Conservation (phyloP, 495 filamentous ascomycete genomes). For the Evernia prunastri region DNA sequence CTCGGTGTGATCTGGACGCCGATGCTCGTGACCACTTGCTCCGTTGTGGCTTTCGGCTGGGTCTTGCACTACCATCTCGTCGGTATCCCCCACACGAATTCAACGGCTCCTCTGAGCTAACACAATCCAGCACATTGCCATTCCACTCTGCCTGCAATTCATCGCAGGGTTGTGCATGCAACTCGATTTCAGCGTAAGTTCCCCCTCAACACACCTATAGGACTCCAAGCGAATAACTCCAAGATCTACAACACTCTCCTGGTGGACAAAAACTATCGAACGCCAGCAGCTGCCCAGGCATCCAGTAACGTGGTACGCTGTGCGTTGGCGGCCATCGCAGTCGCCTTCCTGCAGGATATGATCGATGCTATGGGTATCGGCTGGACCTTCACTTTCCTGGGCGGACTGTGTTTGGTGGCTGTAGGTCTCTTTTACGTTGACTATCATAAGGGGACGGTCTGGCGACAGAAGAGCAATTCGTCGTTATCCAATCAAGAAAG, state of each 20-base stretch:
- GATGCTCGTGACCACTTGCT: slow-evolving; percentile 38
- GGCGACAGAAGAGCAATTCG: slow-evolving; percentile 15
- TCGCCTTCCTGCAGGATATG: slow-evolving; percentile 24
- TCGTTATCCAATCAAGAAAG: neutral
- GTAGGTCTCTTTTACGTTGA: slow-evolving; percentile 22
- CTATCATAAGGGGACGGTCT: slow-evolving; percentile 20
- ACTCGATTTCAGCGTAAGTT: slow-evolving; percentile 27
- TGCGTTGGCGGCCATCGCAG: slow-evolving; percentile 25
- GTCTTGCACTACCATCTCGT: slow-evolving; percentile 20
- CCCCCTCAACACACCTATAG: neutral
- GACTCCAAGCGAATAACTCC: slow-evolving; percentile 6
- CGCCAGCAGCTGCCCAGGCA: slow-evolving; percentile 26
- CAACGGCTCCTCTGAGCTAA: slow-evolving; percentile 1
- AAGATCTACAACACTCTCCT: slow-evolving; percentile 30
- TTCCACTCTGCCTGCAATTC: slow-evolving; percentile 27
- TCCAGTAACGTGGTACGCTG: slow-evolving; percentile 28
- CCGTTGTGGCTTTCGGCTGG: slow-evolving; percentile 39
- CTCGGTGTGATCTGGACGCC: slow-evolving; percentile 35
- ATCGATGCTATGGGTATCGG: slow-evolving; percentile 25
- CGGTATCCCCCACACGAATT: neutral
- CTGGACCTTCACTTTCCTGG: slow-evolving; percentile 29
- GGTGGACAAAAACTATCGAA: slow-evolving; percentile 24
- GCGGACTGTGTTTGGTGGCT: slow-evolving; percentile 23
- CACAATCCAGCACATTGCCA: slow-evolving; percentile 23
- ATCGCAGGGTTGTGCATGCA: slow-evolving; percentile 28